phyloP scores from a whole-genome alignment of 768 basidiomycete species.

The Suillus luteus region DNA sequence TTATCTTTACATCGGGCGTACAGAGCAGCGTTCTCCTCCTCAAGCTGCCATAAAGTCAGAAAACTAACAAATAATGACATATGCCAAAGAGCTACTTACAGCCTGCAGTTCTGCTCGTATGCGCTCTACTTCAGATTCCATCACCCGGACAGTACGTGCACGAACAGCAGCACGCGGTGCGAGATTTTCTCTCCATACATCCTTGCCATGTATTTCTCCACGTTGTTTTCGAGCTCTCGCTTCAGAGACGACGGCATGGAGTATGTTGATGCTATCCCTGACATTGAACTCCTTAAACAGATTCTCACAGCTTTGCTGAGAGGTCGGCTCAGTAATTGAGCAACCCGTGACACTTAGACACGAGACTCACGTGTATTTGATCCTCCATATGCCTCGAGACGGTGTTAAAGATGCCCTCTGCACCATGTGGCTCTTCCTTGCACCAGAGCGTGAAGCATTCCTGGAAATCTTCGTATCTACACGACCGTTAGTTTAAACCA shows the following conservation, averaged over 20 bases:
- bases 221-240: slow-evolving; percentile 57
- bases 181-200: slow-evolving; percentile 67
- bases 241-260: slow-evolving; percentile 70
- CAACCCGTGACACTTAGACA: background rate
- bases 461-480: slow-evolving; percentile 52
- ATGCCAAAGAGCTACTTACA: background rate
- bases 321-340: slow-evolving; percentile 1
- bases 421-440: slow-evolving; percentile 65
- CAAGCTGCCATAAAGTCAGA: slow-evolving; percentile 44
- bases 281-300: slow-evolving; percentile 70
- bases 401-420: slow-evolving; percentile 60
- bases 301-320: slow-evolving; percentile 68
- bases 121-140: slow-evolving; percentile 46
- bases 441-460: slow-evolving; percentile 70
- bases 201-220: slow-evolving; percentile 43
- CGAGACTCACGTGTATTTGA: slow-evolving; percentile 44
- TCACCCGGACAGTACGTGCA: slow-evolving; percentile 62
- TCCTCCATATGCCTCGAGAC: slow-evolving; percentile 75
- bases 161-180: slow-evolving; percentile 63
- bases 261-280: slow-evolving; percentile 66
- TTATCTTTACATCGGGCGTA: slow-evolving; percentile 53
- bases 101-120: slow-evolving; percentile 40
- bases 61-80: background rate
- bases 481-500: slow-evolving; percentile 2
- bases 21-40: slow-evolving; percentile 53